These are phyloP conservation scores for Cordia subcordata DNA, from an alignment of 257 asterid species.

Conservation along the genomic window DNA sequence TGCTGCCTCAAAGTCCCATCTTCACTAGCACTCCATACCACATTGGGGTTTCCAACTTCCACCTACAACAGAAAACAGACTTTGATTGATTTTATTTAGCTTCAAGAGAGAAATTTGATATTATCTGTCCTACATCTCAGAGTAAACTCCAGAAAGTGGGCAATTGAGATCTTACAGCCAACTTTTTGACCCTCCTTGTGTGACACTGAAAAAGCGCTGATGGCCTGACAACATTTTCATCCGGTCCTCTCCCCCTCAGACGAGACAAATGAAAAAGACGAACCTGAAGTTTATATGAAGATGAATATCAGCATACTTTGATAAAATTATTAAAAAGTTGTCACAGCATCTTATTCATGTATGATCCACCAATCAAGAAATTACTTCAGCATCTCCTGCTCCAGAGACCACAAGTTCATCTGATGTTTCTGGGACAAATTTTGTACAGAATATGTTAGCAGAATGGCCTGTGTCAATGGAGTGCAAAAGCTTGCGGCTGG, in stretches of 20 bases:
- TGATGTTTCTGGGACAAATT: slow-evolving; percentile 91
- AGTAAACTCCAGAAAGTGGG: neutral
- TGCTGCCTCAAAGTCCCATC: slow-evolving; percentile 99
- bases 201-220: slow-evolving; percentile 83
- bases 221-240: slow-evolving; percentile 49
- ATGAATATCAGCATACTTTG: neutral
- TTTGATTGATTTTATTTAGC: neutral
- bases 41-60: slow-evolving; percentile 90
- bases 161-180: slow-evolving; percentile 66
- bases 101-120: neutral
- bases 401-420: slow-evolving; percentile 95
- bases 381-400: slow-evolving; percentile 97
- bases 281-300: slow-evolving; percentile 49
- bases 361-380: slow-evolving; percentile 18
- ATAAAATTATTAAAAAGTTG: no score
- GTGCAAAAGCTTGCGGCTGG: slow-evolving; percentile 65
- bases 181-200: slow-evolving; percentile 85
- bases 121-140: slow-evolving; percentile 1
- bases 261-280: slow-evolving; percentile 85
- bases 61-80: slow-evolving; percentile 42
- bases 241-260: slow-evolving; percentile 45
- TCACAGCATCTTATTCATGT: neutral
- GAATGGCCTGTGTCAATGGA: slow-evolving; percentile 94
- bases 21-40: slow-evolving; percentile 99
- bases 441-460: slow-evolving; percentile 90